Conservation (phyloP, 441 rosid species). For the Syzygium syzygioides region DNA sequence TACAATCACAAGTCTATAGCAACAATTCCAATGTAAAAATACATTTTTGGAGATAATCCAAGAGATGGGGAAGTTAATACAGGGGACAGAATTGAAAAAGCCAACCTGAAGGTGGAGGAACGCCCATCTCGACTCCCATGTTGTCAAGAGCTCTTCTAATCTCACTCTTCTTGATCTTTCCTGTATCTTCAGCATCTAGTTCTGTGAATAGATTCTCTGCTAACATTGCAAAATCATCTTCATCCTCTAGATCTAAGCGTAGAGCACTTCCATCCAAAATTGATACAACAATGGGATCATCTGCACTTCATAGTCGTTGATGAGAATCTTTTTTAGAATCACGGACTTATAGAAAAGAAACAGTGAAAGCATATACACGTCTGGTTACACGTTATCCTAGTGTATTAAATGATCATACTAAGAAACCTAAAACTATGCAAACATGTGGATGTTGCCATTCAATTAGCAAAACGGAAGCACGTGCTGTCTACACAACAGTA, state of each 20-base stretch:
- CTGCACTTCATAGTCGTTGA: conserved; percentile 17
- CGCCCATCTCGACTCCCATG: conserved; percentile 83
- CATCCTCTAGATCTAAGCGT: conserved; percentile 61
- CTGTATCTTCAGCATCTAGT: conserved; percentile 71
- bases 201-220: conserved; percentile 82
- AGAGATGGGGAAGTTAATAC: background rate
- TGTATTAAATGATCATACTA: background rate
- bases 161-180: conserved; percentile 60
- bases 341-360: background rate
- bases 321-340: background rate
- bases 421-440: background rate
- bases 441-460: background rate
- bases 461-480: background rate
- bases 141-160: conserved; percentile 48
- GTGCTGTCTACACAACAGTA: background rate
- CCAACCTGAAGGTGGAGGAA: conserved; percentile 75
- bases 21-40: background rate
- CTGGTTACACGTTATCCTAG: background rate
- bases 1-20: background rate
- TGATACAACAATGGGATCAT: conserved; percentile 55
- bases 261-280: conserved; percentile 59
- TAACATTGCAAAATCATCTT: conserved; percentile 89
- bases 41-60: background rate
- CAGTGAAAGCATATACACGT: background rate
- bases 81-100: background rate